These are phyloP conservation scores for Plectranthus barbatus DNA, from an alignment of 257 asterid genomes.

Conservation along the genomic window DNA sequence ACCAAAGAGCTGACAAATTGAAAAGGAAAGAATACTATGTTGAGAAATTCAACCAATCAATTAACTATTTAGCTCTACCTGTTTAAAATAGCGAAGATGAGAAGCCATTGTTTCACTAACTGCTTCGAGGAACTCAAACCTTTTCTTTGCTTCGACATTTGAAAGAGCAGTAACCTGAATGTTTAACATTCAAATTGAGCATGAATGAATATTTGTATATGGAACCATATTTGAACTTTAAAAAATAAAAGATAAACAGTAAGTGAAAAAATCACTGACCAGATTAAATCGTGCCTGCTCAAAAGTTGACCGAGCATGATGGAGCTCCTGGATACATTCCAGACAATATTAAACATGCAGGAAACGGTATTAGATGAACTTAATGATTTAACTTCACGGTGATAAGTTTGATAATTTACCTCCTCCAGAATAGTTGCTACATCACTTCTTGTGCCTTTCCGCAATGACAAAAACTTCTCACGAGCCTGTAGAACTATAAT, in stretches of 20 bases:
- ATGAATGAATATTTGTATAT: not conserved
- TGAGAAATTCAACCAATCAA: not conserved
- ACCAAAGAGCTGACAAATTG: slow-evolving; percentile 10
- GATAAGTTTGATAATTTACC: slow-evolving; percentile 37
- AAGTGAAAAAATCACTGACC: slow-evolving; percentile 36
- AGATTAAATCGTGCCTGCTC: slow-evolving; percentile 96
- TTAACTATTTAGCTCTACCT: slow-evolving; percentile 50
- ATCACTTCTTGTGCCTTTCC: slow-evolving; percentile 89
- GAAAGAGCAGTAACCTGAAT: slow-evolving; percentile 86
- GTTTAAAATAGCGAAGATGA: slow-evolving; percentile 97
- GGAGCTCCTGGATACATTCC: slow-evolving; percentile 68
- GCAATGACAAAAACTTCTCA: slow-evolving; percentile 85
- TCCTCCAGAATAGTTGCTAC: slow-evolving; percentile 78
- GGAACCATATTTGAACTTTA: too few relatives aligned
- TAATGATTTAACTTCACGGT: slow-evolving; percentile 3
- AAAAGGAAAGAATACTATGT: slow-evolving; percentile 6
- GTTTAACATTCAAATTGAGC: slow-evolving; percentile 16
- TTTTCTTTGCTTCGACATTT: slow-evolving; percentile 85
- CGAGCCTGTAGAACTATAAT: slow-evolving; percentile 61
- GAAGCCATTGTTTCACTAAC: slow-evolving; percentile 99
- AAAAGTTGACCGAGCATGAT: slow-evolving; percentile 81
- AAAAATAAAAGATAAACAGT: slow-evolving; percentile 8
- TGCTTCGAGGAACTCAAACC: slow-evolving; percentile 97
- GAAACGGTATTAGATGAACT: not conserved
- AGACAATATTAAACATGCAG: slow-evolving; percentile 14